These are phyloP conservation scores for Candida glucosophila DNA, from an alignment of 1,139 yeast genomes.

Conservation along the genomic window DNA sequence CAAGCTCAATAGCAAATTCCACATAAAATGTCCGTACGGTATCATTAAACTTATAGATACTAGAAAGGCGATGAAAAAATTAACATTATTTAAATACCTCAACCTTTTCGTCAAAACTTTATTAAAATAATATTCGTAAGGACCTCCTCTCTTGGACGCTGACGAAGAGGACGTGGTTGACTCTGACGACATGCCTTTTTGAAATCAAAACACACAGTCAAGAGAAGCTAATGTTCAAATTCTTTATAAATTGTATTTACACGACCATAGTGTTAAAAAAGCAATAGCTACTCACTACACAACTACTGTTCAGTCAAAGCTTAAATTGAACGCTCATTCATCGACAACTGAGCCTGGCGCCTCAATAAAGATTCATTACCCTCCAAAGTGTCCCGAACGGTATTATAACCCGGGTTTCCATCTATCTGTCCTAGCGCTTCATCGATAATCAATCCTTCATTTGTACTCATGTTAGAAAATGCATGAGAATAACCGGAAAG, in stretches of 20 bases:
- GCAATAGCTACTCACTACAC: too few relatives aligned
- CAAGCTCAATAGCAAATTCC: slow-evolving; percentile 18
- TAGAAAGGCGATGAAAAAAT: slow-evolving; percentile 17
- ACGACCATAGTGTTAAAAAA: too few relatives aligned
- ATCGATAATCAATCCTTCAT: slow-evolving; percentile 29
- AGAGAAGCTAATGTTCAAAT: not conserved
- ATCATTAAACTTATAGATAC: slow-evolving; percentile 16
- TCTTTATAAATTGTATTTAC: not conserved
- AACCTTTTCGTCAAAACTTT: slow-evolving; percentile 28
- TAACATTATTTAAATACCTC: slow-evolving; percentile 26
- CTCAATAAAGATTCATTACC: slow-evolving; percentile 29
- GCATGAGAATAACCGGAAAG: slow-evolving; percentile 25
- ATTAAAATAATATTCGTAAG: slow-evolving; percentile 20
- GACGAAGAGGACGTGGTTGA: slow-evolving; percentile 2
- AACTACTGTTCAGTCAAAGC: too few relatives aligned
- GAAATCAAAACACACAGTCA: not conserved
- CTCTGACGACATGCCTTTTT: not conserved
- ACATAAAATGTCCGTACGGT: slow-evolving; percentile 25
- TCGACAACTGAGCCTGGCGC: slow-evolving; percentile 27
- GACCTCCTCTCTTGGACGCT: slow-evolving; percentile 7
- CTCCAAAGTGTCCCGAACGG: slow-evolving; percentile 30
- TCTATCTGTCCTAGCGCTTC: slow-evolving; percentile 28
- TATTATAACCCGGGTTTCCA: slow-evolving; percentile 41
- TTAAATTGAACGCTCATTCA: slow-evolving; percentile 9
- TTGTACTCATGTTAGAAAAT: slow-evolving; percentile 17